Evolutionary conservation across 129 eudicot species (phyloP).

Genomic region (Pseudognaphalium luteoalbum): DNA sequence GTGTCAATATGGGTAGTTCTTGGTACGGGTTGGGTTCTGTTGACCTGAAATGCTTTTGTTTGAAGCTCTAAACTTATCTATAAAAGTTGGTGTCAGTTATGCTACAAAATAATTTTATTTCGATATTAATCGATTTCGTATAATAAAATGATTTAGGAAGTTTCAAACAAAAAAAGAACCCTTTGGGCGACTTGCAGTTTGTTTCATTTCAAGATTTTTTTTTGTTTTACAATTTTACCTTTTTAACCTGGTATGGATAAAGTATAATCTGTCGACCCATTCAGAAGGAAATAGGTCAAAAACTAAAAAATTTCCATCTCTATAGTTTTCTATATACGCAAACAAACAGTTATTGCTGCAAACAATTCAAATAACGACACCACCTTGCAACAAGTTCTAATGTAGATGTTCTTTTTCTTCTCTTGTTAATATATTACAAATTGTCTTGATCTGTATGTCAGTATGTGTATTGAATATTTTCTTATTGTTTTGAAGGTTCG

Average conservation of each 20-base stretch:
- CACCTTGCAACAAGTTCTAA: background rate
- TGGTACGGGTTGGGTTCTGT: too few relatives aligned
- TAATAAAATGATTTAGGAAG: background rate
- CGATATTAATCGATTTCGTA: background rate
- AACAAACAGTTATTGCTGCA: background rate
- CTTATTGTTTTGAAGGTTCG: conserved; percentile 57
- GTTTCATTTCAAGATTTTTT: too few relatives aligned
- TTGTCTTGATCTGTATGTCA: background rate
- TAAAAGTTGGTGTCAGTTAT: too few relatives aligned
- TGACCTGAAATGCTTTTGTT: too few relatives aligned
- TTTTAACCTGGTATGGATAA: background rate
- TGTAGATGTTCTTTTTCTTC: conserved; percentile 26
- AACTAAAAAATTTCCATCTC: background rate
- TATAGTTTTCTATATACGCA: background rate
- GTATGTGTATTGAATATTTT: background rate
- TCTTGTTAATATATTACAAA: background rate
- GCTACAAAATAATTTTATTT: background rate
- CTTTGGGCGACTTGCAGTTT: background rate
- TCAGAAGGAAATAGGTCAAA: background rate
- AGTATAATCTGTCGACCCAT: background rate
- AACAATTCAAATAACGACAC: background rate
- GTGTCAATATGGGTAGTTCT: too few relatives aligned
- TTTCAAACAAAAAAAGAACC: background rate
- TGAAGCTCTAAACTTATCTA: too few relatives aligned
- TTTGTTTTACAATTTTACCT: too few relatives aligned